Conservation (phyloP, 2,329 filamentous ascomycete genomes). For the Ophiosphaerella herpotricha region DNA sequence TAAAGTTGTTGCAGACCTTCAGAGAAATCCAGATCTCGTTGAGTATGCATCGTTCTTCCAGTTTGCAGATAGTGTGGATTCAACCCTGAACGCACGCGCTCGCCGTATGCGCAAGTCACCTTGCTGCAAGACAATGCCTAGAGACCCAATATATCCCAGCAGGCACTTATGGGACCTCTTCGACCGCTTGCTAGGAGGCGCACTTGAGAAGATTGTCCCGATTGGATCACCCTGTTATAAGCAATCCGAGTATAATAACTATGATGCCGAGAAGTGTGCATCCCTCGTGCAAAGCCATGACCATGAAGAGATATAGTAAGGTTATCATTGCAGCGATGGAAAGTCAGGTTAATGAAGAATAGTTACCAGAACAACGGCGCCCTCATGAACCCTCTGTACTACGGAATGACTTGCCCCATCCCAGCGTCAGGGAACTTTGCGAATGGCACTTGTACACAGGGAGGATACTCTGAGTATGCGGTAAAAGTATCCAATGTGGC, state of each 20-base stretch:
- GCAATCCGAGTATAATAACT: slow-evolving; percentile 33
- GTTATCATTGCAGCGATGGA: slow-evolving; percentile 3
- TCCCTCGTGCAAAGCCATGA: slow-evolving; percentile 21
- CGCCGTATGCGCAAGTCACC: too few species aligned
- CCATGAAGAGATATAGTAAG: slow-evolving; percentile 18
- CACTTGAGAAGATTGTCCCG: slow-evolving; percentile 32
- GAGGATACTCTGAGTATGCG: slow-evolving; percentile 34
- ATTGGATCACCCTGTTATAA: slow-evolving; percentile 36
- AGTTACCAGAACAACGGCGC: slow-evolving; percentile 26
- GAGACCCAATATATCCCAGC: slow-evolving; percentile 29
- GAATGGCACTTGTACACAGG: slow-evolving; percentile 34
- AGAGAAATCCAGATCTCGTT: slow-evolving; percentile 17
- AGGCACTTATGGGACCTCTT: slow-evolving; percentile 26
- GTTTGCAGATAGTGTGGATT: slow-evolving; percentile 37
- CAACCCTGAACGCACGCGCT: slow-evolving; percentile 2
- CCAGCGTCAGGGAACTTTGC: slow-evolving; percentile 19
- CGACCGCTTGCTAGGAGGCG: slow-evolving; percentile 28
- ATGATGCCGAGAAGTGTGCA: slow-evolving; percentile 30
- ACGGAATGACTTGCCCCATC: slow-evolving; percentile 35
- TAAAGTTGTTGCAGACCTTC: slow-evolving; percentile 23
- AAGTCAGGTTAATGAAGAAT: slow-evolving; percentile 5
- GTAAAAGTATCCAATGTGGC: slow-evolving; percentile 36
- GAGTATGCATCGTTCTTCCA: slow-evolving; percentile 38
- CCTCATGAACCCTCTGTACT: slow-evolving; percentile 34
- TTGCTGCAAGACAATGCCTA: slow-evolving; percentile 36